phyloP scores from a whole-genome alignment of 2,329 filamentous ascomycete genomes.

The Botrytis sinoallii region DNA sequence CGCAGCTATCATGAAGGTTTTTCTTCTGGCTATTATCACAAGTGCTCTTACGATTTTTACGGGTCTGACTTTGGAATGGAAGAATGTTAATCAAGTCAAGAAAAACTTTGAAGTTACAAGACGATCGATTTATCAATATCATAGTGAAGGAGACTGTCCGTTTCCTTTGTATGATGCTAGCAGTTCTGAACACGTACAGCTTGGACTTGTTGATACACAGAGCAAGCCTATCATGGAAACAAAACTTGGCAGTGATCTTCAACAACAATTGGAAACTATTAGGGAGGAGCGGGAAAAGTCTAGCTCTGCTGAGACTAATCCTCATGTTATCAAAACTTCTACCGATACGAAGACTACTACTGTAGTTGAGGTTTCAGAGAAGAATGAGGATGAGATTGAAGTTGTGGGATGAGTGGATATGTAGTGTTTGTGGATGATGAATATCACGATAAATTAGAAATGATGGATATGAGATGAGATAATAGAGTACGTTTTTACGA shows the following conservation, averaged over 20 bases:
- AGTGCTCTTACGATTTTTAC: slow-evolving; percentile 47
- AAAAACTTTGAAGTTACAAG: slow-evolving; percentile 2
- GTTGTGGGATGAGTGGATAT: background rate
- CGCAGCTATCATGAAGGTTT: slow-evolving; percentile 48
- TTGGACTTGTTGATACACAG: background rate
- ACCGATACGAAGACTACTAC: background rate
- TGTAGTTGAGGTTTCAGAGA: background rate
- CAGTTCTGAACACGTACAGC: background rate
- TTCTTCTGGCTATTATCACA: slow-evolving; percentile 53
- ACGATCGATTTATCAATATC: background rate
- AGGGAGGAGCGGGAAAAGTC: slow-evolving; percentile 10
- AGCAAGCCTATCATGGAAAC: background rate
- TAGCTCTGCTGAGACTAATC: background rate
- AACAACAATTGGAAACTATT: slow-evolving; percentile 2
- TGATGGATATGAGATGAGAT: background rate
- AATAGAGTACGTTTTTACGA: background rate
- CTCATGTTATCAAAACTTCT: background rate
- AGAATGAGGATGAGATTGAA: background rate
- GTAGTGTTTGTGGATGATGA: background rate
- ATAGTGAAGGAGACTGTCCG: background rate
- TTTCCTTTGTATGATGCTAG: background rate
- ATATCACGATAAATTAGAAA: background rate
- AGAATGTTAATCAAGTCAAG: slow-evolving; percentile 50
- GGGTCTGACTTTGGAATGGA: slow-evolving; percentile 53
- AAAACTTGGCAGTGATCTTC: background rate